Percentiles rank a stretch among this genome's conserved stretches.
Evolutionary conservation across 2,329 filamentous ascomycete species (phyloP).

Genomic region (Hirsutella rhossiliensis): DNA sequence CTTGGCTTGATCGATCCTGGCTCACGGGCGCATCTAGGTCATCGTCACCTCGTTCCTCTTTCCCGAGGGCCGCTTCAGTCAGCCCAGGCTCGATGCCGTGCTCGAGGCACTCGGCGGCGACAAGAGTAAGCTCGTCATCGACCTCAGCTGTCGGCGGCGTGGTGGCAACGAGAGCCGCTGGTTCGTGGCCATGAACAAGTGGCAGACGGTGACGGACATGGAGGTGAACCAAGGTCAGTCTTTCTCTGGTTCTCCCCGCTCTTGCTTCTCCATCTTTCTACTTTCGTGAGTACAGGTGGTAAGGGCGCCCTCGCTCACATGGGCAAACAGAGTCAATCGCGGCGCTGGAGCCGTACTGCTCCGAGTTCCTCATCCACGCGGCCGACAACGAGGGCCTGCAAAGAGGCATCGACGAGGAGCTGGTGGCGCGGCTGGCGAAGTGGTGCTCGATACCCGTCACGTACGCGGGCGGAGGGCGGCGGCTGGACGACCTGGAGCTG

Average conservation of each 20-base stretch:
- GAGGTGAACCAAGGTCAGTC: conserved; percentile 70
- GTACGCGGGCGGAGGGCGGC: conserved; percentile 87
- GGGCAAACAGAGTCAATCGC: conserved; percentile 61
- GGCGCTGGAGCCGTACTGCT: conserved; percentile 79
- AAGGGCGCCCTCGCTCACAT: background rate
- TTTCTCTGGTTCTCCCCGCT: background rate
- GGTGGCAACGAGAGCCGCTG: conserved; percentile 54
- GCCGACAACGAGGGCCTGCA: conserved; percentile 95
- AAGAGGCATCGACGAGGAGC: conserved; percentile 74
- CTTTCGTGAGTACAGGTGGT: background rate
- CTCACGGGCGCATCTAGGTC: conserved; percentile 44
- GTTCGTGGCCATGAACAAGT: conserved; percentile 99
- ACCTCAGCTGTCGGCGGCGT: conserved; percentile 77
- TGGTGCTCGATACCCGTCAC: conserved; percentile 93
- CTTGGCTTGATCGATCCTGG: conserved; percentile 6
- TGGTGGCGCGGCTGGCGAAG: conserved; percentile 63
- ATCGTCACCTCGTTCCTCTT: conserved; percentile 97
- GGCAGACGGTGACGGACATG: conserved; percentile 97
- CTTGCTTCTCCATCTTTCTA: background rate
- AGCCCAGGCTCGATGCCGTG: conserved; percentile 61
- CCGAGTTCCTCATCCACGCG: conserved; percentile 93
- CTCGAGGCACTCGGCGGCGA: conserved; percentile 62
- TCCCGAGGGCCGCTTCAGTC: conserved; percentile 69
- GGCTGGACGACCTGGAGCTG: conserved; percentile 67
- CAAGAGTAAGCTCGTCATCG: conserved; percentile 76